Conservation (phyloP, 306 rosid species). For the Cicer arietinum region DNA sequence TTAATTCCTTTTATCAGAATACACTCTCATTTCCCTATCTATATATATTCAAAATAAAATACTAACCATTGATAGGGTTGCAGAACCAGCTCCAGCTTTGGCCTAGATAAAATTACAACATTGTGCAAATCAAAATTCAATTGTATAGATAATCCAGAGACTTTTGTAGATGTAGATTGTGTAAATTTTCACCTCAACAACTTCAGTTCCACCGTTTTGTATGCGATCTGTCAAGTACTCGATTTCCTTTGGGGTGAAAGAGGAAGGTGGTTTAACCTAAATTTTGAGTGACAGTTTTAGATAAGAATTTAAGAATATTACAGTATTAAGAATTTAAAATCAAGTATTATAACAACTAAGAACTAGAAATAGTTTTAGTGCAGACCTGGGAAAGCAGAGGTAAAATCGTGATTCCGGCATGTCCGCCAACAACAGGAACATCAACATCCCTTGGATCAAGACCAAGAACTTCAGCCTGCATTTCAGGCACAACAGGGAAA, state of each 20-base stretch:
- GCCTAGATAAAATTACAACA: conserved; percentile 60
- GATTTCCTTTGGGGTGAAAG: conserved; percentile 74
- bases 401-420: conserved; percentile 88
- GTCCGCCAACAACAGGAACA: conserved; percentile 97
- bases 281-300: conserved; percentile 33
- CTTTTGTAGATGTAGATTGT: not conserved
- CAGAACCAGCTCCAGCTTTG: conserved; percentile 84
- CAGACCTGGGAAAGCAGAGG: conserved; percentile 97
- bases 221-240: conserved; percentile 83
- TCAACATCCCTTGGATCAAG: conserved; percentile 90
- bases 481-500: conserved; percentile 8
- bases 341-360: conserved; percentile 2
- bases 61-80: conserved; percentile 67
- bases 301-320: not conserved
- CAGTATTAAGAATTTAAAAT: conserved; percentile 20
- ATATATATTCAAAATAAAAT: not conserved
- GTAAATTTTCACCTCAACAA: conserved; percentile 75
- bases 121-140: conserved; percentile 32
- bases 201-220: conserved; percentile 98
- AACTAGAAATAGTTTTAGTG: conserved; percentile 19
- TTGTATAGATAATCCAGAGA: conserved; percentile 11
- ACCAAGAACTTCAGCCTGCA: conserved; percentile 89
- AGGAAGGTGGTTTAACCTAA: conserved; percentile 83
- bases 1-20: not conserved
- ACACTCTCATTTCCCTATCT: not conserved